Evolutionary conservation across 164 flowering plant species (phyloP).

Genomic region (Dillenia turbinata): DNA sequence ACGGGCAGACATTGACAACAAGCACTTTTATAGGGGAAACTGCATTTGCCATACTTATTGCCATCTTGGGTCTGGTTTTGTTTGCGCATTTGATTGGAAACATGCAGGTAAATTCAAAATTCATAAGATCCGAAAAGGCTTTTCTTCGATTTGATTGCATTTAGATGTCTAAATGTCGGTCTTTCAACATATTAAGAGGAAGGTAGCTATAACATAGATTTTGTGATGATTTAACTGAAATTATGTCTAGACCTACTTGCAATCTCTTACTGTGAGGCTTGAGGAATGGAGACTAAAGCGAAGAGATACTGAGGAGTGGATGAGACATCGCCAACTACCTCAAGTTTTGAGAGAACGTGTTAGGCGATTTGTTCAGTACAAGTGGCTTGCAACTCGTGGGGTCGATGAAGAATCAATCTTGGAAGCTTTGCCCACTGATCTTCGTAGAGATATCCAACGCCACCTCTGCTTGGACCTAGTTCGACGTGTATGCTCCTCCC

Average conservation of each 20-base stretch:
- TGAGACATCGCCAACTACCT: constrained; percentile 94
- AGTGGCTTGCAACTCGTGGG: constrained; percentile 96
- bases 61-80: constrained; percentile 80
- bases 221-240: constrained; percentile 14
- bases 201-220: no score
- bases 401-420: constrained; percentile 82
- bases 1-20: constrained; percentile 77
- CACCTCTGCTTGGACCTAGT: constrained; percentile 89
- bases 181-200: no score
- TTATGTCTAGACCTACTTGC: constrained; percentile 84
- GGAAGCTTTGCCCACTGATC: constrained; percentile 47
- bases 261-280: constrained; percentile 79
- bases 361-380: constrained; percentile 81
- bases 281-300: constrained; percentile 96
- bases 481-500: constrained; percentile 47
- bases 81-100: constrained; percentile 94
- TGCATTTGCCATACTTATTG: constrained; percentile 74
- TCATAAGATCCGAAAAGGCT: neutral
- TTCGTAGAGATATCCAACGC: constrained; percentile 68
- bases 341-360: constrained; percentile 64
- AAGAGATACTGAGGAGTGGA: constrained; percentile 97
- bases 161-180: no score
- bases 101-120: constrained; percentile 67
- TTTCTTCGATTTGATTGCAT: neutral
- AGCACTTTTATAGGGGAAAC: constrained; percentile 91